Evolutionary conservation across 345 rosid genomes (phyloP), one percentile per base, ranked within the genome.

Genomic region (Gossypium bickii): DNA sequence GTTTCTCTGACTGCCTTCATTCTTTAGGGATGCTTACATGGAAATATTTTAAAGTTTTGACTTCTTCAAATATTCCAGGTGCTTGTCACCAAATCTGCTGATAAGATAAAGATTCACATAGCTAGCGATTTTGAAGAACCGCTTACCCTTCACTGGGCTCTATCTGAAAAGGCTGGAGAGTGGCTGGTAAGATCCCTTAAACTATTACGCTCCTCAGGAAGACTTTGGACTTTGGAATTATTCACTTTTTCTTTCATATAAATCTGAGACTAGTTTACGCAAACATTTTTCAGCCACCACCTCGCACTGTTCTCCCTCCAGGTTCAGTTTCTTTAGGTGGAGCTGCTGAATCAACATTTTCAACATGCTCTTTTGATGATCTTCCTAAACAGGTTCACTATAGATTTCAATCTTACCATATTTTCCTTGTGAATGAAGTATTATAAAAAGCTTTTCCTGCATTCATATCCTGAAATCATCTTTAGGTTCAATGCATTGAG

Each of bases 121-220:
- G 94, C 88, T 74, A 88, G 97, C 13, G 91, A 93, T 83, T 80
- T 85, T 73, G 83, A 76, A 78, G 94, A 90, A 70, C 93, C 93
- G 20, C 71, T 90, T 67, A 84, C 87, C 59, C 89, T 93, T 82
- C 99, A 91, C 83, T 95, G 99, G 99, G 98, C 94, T 80, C 84
- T 95, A 83, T 93, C 99, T 67, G 87, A 83, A 75, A 86, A 72
- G 29, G 83, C 79, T 76, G 92, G 94, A 85, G 97, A 95, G 82
- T 95, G 99, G 99, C 78, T 80, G 96, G 99, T 95, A 87, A 90
- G 94, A 64, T 74, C 80, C 59, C 38, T 67, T 48, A 38, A 70
- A 44, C 78, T 68, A 38, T 52, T 75, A 48, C 8, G 2, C 44
- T 75, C 69, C 61, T 69, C 4, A 22, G 62, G 51, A 45, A 62